These are phyloP conservation scores for Fusarium dimerum DNA, from an alignment of 2,329 filamentous ascomycete genomes.

Conservation along the genomic window DNA sequence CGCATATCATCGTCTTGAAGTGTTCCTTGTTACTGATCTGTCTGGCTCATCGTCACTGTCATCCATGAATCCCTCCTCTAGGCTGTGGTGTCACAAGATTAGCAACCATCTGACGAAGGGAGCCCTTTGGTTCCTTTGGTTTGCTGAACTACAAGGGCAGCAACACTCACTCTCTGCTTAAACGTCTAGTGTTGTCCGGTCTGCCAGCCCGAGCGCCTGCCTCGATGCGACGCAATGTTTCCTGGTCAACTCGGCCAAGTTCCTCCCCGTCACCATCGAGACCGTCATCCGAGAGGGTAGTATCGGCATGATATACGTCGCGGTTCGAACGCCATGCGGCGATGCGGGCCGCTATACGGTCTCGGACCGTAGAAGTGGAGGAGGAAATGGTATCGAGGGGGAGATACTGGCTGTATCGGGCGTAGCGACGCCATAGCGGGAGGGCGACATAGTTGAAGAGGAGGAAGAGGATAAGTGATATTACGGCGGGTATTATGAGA, in stretches of 20 bases:
- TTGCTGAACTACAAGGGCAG: not conserved
- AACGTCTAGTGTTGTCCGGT: conserved; percentile 55
- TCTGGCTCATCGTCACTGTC: conserved; percentile 46
- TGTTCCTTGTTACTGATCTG: conserved; percentile 19
- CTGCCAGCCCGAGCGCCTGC: conserved; percentile 34
- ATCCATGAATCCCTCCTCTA: conserved; percentile 59
- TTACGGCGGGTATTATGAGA: conserved; percentile 67
- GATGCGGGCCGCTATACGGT: conserved; percentile 43
- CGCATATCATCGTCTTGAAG: conserved; percentile 20
- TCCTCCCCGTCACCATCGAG: conserved; percentile 66
- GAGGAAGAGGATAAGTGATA: conserved; percentile 70
- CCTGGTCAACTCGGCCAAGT: conserved; percentile 59
- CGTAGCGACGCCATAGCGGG: conserved; percentile 69
- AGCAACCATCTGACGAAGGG: conserved; percentile 5
- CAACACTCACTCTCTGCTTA: conserved; percentile 70
- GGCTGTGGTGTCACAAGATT: conserved; percentile 32
- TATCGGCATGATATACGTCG: conserved; percentile 43
- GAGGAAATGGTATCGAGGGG: conserved; percentile 65
- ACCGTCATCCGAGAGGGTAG: conserved; percentile 49
- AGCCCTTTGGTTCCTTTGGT: not conserved
- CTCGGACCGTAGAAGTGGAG: conserved; percentile 55
- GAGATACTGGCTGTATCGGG: conserved; percentile 73
- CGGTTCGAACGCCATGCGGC: conserved; percentile 47
- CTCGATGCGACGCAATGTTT: conserved; percentile 44
- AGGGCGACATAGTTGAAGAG: conserved; percentile 64